Evolutionary conservation across 352 stramenopile genomes (phyloP), one percentile per base, ranked within the genome.

Genomic region (Globisporangium emineosum): DNA sequence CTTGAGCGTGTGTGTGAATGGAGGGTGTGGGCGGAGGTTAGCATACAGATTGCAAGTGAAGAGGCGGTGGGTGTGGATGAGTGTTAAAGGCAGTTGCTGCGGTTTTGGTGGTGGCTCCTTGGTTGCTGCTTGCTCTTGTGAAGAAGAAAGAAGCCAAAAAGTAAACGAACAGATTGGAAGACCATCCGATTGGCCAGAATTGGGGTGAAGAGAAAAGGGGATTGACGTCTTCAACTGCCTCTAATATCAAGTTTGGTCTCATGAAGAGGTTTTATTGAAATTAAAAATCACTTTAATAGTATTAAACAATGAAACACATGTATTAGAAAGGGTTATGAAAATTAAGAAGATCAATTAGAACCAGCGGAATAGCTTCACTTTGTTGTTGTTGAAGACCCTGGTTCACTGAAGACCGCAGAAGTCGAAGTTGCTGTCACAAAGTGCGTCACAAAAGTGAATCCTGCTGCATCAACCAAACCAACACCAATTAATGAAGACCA

Each of bases 101-200:
- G 17, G 32, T 62, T 62, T 53, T 62, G 37, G 56, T 62, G 37
- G 56, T 54, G 40, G n/a, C 33, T 33, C 17, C 29, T 33, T 33
- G 21, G 43, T 51, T 29, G 17, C 33, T 57, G 27, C 4, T 23
- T 37, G 37, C n/a, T n/a, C n/a, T n/a, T 43, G 37, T n/a, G 15
- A 47, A 47, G 40, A n/a, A 47, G 17, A 47, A 47, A 17, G 57
- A 54, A 62, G 57, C 57, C 29, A 45, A 62, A 47, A 43, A 54
- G 57, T 62, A 62, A 62, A 55, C 57, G 57, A 62, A 62, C n/a
- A 33, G 57, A 62, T 62, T 30, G 57, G 57, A 62, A 62, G 57
- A 62, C 57, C 57, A 27, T 52, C 57, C 27, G 23, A 62, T 62
- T 62, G 57, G 57, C 19, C 57, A 62, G 57, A 43, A 54, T 54